These are phyloP conservation scores for Fusarium sp. DNA, from an alignment of 2,329 filamentous ascomycete genomes.

Conservation along the genomic window DNA sequence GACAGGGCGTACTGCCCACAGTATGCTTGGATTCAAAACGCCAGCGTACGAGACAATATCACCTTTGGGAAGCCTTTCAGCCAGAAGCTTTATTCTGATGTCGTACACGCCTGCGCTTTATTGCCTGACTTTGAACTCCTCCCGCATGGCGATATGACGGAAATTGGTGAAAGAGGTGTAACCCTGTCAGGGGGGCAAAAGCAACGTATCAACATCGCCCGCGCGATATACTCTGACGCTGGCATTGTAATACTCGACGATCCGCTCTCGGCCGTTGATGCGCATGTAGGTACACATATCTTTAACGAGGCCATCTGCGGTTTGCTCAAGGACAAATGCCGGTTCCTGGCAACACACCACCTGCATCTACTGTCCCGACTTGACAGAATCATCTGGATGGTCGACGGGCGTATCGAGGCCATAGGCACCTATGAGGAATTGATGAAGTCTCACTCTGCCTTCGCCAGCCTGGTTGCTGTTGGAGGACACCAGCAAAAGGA, in stretches of 20 bases:
- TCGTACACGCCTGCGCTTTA: background rate
- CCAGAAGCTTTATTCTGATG: background rate
- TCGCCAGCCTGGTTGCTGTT: background rate
- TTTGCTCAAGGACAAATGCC: background rate
- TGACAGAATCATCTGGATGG: background rate
- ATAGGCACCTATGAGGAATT: background rate
- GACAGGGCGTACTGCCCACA: background rate
- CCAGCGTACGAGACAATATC: background rate
- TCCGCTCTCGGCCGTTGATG: background rate
- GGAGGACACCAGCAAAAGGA: background rate
- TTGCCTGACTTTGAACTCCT: background rate
- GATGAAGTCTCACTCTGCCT: background rate
- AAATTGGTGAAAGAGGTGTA: background rate
- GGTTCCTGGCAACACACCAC: background rate
- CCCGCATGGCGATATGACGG: background rate
- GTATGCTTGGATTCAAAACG: background rate
- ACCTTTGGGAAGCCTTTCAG: background rate
- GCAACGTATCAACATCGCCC: background rate
- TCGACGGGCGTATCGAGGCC: background rate
- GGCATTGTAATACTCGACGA: background rate
- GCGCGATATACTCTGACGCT: background rate
- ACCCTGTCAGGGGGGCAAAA: background rate
- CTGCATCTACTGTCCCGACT: background rate
- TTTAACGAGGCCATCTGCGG: background rate
- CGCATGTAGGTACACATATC: background rate